A percentile compares a stretch with the other conserved stretches of the same genome.
phyloP scores from a whole-genome alignment of 129 eudicot species.

The Logfia minima region DNA sequence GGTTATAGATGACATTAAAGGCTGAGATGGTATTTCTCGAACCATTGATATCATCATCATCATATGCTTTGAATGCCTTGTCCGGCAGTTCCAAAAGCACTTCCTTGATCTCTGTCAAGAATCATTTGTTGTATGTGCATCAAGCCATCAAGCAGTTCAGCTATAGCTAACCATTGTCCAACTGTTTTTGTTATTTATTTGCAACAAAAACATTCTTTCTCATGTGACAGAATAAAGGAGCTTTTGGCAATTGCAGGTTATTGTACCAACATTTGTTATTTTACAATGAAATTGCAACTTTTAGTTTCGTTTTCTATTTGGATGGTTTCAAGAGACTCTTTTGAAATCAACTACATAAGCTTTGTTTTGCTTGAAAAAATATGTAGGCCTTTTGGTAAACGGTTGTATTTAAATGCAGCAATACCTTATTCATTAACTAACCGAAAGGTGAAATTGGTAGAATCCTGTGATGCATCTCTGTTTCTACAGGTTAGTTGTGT shows the following conservation, averaged over 20 bases:
- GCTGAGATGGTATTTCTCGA: slow-evolving; percentile 16
- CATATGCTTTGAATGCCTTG: slow-evolving; percentile 1
- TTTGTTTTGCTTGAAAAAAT: too few relatives aligned
- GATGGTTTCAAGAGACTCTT: too few relatives aligned
- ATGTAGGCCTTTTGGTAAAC: too few relatives aligned
- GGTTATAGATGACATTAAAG: slow-evolving; percentile 74
- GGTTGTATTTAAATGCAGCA: too few relatives aligned
- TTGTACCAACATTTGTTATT: background rate
- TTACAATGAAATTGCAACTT: too few relatives aligned
- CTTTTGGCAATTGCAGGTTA: background rate
- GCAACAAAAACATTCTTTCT: background rate
- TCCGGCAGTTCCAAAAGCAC: slow-evolving; percentile 4
- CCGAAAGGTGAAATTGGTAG: too few relatives aligned
- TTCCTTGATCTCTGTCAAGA: background rate
- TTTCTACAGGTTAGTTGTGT: too few relatives aligned
- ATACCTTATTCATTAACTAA: too few relatives aligned
- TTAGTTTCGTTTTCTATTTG: too few relatives aligned
- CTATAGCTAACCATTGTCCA: background rate
- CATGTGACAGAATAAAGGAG: background rate
- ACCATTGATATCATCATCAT: slow-evolving; percentile 6
- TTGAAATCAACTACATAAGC: background rate
- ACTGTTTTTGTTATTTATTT: background rate
- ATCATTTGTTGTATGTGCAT: slow-evolving; percentile 12
- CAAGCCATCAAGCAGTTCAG: background rate
- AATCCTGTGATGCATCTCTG: too few relatives aligned